Evolutionary conservation across 2,329 filamentous ascomycete species (phyloP), one percentile per base, ranked within the genome.

Genomic region (Ampelomyces quisqualis): DNA sequence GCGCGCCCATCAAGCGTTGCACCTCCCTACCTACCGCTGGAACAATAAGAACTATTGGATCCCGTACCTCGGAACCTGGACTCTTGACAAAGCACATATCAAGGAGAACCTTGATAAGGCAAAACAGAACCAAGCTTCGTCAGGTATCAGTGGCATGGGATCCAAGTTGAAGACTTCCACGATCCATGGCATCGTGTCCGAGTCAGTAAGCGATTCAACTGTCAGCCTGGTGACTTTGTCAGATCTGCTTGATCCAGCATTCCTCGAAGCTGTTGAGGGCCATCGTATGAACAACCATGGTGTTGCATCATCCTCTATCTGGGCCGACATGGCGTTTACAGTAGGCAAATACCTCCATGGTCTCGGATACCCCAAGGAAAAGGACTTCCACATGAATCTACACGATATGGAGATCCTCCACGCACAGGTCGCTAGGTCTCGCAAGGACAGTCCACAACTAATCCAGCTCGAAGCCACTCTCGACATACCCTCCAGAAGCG

Each of bases 11-110:
- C 62, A 68, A 1, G 62, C 84, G 2, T 58, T 83, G 2, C 67
- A 76, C 19, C 62, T 85, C 3, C 81, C 82, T 2, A 45, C 57
- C 1, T 70, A 70, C 38, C 30, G 33, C 5, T 71, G 51, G 48
- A 49, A 70, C 23, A 34, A 55, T 7, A 68, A 69, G 45, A 57
- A 55, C 14, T 69, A 67, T 53, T 70, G 67, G 67, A 53, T 69
- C 4, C 49, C 58, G 19, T 70, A 70, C 51, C 47, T 50, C 11
- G 46, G 49, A 8, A 53, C 64, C 42, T 70, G 62, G 60, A 47
- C 39, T 14, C 38, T 69, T n/a, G 43, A 39, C 17, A 57, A 57
- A 35, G 53, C 41, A 7, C 37, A 64, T 14, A 17, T n/a, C 23
- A 5, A 11, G 9, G 23, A 26, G 13, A 4, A 9, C n/a, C n/a